phyloP scores from a whole-genome alignment of 352 stramenopile genomes.

The Thalassiosira hispida region DNA sequence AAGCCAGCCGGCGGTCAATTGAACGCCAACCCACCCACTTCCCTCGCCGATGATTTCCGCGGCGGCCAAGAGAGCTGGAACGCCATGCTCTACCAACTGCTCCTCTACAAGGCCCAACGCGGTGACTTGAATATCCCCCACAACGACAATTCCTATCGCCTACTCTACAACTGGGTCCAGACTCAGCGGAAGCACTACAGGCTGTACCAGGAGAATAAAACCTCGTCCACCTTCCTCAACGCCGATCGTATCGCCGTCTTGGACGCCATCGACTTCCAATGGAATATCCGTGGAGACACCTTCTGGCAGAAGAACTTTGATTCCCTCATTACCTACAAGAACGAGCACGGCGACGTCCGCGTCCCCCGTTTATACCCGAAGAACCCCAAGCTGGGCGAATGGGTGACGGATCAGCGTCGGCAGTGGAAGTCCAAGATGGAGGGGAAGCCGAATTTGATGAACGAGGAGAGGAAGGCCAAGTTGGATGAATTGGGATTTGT shows the following conservation, averaged over 20 bases:
- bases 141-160: slow-evolving; percentile 30
- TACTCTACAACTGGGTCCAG: slow-evolving; percentile 56
- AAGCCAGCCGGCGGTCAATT: too few species aligned
- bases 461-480: slow-evolving; percentile 64
- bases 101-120: slow-evolving; percentile 55
- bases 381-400: slow-evolving; percentile 50
- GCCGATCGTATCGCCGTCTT: slow-evolving; percentile 58
- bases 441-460: slow-evolving; percentile 54
- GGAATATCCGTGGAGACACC: slow-evolving; percentile 54
- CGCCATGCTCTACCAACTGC: slow-evolving; percentile 48
- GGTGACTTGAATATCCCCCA: slow-evolving; percentile 53
- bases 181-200: slow-evolving; percentile 55
- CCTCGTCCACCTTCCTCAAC: slow-evolving; percentile 35
- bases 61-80: slow-evolving; percentile 45
- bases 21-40: not conserved
- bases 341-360: slow-evolving; percentile 37
- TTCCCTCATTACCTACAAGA: slow-evolving; percentile 38
- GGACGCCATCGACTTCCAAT: slow-evolving; percentile 57
- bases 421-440: slow-evolving; percentile 59
- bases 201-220: slow-evolving; percentile 37
- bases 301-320: slow-evolving; percentile 56
- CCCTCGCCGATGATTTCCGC: slow-evolving; percentile 9
- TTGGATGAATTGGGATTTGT: slow-evolving; percentile 71
- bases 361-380: slow-evolving; percentile 42
- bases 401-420: slow-evolving; percentile 66